phyloP scores from a whole-genome alignment of 2,329 filamentous ascomycete genomes.

The Aspergillus sp. region DNA sequence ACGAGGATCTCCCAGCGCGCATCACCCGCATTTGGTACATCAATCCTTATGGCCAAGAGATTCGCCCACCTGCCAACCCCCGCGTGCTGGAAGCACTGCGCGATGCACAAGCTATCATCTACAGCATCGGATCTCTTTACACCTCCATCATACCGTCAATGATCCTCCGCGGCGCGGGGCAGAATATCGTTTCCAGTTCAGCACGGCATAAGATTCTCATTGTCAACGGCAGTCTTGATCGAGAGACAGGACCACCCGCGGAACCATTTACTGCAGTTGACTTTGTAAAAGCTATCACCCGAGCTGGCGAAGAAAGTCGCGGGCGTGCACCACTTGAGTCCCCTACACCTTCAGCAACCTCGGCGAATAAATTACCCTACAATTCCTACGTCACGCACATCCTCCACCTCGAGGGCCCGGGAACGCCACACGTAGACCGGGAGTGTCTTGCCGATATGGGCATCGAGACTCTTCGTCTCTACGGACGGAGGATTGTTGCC shows the following conservation, averaged over 20 bases:
- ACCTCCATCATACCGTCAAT: constrained; percentile 81
- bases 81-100: constrained; percentile 65
- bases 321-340: constrained; percentile 28
- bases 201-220: constrained; percentile 69
- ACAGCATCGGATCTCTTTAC: constrained; percentile 90
- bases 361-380: constrained; percentile 43
- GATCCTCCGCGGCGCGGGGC: constrained; percentile 68
- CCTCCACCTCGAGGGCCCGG: constrained; percentile 66
- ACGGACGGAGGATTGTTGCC: constrained; percentile 54
- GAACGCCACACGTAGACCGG: constrained; percentile 64
- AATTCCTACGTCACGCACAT: constrained; percentile 73
- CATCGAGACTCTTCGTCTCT: constrained; percentile 69
- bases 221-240: constrained; percentile 74
- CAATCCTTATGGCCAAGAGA: constrained; percentile 97
- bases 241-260: constrained; percentile 69
- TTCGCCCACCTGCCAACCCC: constrained; percentile 74
- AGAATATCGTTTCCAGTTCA: constrained; percentile 49
- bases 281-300: constrained; percentile 73
- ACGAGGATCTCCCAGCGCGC: constrained; percentile 69
- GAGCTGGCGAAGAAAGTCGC: constrained; percentile 64
- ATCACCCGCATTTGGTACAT: constrained; percentile 93
- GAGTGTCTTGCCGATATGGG: constrained; percentile 58
- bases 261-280: constrained; percentile 66
- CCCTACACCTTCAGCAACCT: constrained; percentile 4
- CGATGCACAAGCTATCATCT: constrained; percentile 64